Base-by-base conservation (phyloP, 306 rosid genomes). In the Lithocarpus polystachyus region DNA sequence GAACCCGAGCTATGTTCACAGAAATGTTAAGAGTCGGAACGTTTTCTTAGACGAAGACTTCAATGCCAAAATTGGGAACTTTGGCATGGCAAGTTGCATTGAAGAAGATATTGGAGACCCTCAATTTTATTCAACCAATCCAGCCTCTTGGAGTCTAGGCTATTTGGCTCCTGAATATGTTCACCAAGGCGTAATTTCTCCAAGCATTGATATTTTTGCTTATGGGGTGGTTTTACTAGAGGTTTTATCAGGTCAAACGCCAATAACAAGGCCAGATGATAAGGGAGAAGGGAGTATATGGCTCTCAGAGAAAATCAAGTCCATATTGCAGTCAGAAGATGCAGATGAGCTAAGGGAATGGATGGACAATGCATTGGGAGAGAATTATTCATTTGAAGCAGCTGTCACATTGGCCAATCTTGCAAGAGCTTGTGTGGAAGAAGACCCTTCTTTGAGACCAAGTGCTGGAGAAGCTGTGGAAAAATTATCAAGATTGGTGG, bases 41-140 rank as follows among this genome's bases (percentile, higher is more conserved):
- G 87, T 94, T 62, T 92, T 94, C 75, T 56, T 94, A 45, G 97
- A 94, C 59, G 99, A 94, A 83, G 99, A 92, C 10, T 91, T 94
- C 88, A 86, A 87, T 37, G 97, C 97, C 5, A 92, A 88, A 84
- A 28, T 94, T 55, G 97, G 97, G 5, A 89, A 88, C 22, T 89
- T 92, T 48, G 97, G 98, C 52, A 86, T 92, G 92, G 85, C 90
- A 56, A 83, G 76, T 26, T 92, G 93, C 74, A 92, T 68, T 23
- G 92, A 84, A 75, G 77, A 82, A 51, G 90, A 86, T 20, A 74
- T 76, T 23, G 86, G 81, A 20, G 90, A 88, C 53, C 86, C 92
- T 8, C 59, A 76, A 22, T 79, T 83, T 72, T 78, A 81, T 81
- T 83, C 92, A 33, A 80, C 88, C 23, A 88, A 88, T 67, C 89